Evolutionary conservation across 495 filamentous ascomycete species (phyloP).

Genomic region (Alectoria sarmentosa): DNA sequence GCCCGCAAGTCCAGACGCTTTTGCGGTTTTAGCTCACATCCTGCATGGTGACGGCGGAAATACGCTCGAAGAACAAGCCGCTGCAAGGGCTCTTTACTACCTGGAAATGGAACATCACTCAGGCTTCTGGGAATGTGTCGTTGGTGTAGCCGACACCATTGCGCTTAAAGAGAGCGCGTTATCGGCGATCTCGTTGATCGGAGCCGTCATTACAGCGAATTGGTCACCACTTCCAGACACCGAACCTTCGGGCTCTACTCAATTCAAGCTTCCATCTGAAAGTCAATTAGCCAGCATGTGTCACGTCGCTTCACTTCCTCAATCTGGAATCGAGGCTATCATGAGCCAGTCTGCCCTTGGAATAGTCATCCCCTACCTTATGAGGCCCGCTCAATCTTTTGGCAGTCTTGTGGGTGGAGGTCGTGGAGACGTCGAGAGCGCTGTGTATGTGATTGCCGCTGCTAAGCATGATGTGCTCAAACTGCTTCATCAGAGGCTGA

Average conservation of each 20-base stretch:
- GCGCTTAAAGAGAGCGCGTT: conserved; percentile 53
- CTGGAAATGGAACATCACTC: conserved; percentile 46
- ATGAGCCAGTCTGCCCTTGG: conserved; percentile 46
- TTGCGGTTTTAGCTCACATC: conserved; percentile 47
- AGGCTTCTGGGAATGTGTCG: conserved; percentile 45
- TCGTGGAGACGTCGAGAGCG: conserved; percentile 49
- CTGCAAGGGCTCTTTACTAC: conserved; percentile 52
- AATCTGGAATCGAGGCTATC: conserved; percentile 44
- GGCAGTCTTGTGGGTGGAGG: conserved; percentile 52
- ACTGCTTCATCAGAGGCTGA: conserved; percentile 35
- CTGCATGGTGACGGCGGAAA: conserved; percentile 43
- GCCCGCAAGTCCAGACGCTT: conserved; percentile 45
- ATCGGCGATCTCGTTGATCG: conserved; percentile 47
- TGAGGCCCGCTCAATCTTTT: conserved; percentile 51
- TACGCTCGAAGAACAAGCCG: conserved; percentile 37
- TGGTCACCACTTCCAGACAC: conserved; percentile 40
- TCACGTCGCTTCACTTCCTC: conserved; percentile 36
- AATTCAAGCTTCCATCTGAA: conserved; percentile 41
- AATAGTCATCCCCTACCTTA: conserved; percentile 50
- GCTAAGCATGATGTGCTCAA: conserved; percentile 53
- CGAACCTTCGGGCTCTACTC: conserved; percentile 27
- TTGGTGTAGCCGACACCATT: conserved; percentile 48
- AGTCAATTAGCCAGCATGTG: conserved; percentile 34
- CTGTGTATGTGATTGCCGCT: conserved; percentile 52
- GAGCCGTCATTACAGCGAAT: conserved; percentile 46